Conservation (phyloP, 495 filamentous ascomycete genomes). For the Niebla homalea region DNA sequence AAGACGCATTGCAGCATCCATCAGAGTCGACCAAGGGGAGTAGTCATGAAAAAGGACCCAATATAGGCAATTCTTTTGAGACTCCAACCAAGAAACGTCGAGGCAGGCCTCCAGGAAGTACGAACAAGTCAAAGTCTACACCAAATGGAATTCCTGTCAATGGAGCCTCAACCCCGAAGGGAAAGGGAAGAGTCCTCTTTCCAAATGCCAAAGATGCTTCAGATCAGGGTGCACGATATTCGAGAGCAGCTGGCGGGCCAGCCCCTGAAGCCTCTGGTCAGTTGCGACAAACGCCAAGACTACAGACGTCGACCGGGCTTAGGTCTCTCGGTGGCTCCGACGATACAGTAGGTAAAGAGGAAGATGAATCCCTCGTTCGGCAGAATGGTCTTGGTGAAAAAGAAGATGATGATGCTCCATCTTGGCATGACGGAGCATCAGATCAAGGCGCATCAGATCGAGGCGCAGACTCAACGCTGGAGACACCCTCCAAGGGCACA, state of each 20-base stretch:
- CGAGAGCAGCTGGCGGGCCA: slow-evolving; percentile 11
- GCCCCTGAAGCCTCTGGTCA: slow-evolving; percentile 50
- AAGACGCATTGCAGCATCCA: too few relatives aligned
- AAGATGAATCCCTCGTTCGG: slow-evolving; percentile 56
- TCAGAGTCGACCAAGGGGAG: too few relatives aligned
- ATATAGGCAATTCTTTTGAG: not conserved
- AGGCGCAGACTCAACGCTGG: slow-evolving; percentile 14
- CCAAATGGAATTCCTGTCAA: slow-evolving; percentile 1
- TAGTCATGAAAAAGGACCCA: too few relatives aligned
- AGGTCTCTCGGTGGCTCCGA: slow-evolving; percentile 30
- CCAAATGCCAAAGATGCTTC: not conserved
- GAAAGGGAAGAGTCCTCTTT: slow-evolving; percentile 10
- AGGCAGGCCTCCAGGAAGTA: slow-evolving; percentile 15
- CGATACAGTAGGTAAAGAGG: slow-evolving; percentile 61
- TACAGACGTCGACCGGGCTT: slow-evolving; percentile 54
- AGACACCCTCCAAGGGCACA: slow-evolving; percentile 41
- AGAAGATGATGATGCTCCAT: slow-evolving; percentile 27
- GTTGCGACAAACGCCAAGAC: slow-evolving; percentile 79
- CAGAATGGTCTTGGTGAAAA: slow-evolving; percentile 43
- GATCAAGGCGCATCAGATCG: slow-evolving; percentile 6
- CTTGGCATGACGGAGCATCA: slow-evolving; percentile 21
- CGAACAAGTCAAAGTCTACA: slow-evolving; percentile 9
- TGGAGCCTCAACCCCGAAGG: not conserved
- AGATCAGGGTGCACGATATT: not conserved
- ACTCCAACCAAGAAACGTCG: slow-evolving; percentile 14